These are phyloP conservation scores for Rhodamnia argentea DNA, from an alignment of 345 rosid genomes.

Conservation along the genomic window DNA sequence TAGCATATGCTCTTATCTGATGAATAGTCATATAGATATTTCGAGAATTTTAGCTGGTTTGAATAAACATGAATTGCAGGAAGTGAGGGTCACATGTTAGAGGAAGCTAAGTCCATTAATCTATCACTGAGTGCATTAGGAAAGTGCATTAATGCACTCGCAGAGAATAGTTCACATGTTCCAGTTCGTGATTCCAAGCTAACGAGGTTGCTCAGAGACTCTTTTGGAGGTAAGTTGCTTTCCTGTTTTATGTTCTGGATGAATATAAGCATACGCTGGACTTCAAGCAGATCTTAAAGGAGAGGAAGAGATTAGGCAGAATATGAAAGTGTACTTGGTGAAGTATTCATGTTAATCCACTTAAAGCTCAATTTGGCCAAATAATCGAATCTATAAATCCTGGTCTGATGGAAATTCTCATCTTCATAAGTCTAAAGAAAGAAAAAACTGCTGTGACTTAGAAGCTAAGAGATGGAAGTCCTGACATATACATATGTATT, in stretches of 20 bases:
- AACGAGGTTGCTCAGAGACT: conserved; percentile 93
- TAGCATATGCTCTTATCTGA: background rate
- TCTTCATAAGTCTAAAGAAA: background rate
- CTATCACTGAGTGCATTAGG: conserved; percentile 96
- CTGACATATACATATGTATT: background rate
- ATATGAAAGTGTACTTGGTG: background rate
- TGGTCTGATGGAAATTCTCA: background rate
- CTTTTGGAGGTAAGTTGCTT: conserved; percentile 81
- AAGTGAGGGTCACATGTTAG: conserved; percentile 91
- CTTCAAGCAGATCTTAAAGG: background rate
- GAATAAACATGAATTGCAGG: conserved; percentile 26
- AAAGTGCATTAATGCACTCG: conserved; percentile 96
- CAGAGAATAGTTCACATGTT: conserved; percentile 88
- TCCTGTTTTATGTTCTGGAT: background rate
- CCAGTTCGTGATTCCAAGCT: conserved; percentile 99
- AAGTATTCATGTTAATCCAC: background rate
- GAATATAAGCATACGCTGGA: background rate
- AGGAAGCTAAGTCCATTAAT: conserved; percentile 99
- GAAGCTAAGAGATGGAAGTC: background rate
- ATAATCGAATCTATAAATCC: background rate
- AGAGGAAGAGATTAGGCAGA: background rate
- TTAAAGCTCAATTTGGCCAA: background rate
- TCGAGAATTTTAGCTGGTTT: background rate
- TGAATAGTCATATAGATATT: background rate
- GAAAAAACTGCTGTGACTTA: background rate